A percentile compares a stretch with the other conserved stretches of the same genome.
Conservation (phyloP, 2,329 filamentous ascomycete genomes). For the Leptographium lundbergii region DNA sequence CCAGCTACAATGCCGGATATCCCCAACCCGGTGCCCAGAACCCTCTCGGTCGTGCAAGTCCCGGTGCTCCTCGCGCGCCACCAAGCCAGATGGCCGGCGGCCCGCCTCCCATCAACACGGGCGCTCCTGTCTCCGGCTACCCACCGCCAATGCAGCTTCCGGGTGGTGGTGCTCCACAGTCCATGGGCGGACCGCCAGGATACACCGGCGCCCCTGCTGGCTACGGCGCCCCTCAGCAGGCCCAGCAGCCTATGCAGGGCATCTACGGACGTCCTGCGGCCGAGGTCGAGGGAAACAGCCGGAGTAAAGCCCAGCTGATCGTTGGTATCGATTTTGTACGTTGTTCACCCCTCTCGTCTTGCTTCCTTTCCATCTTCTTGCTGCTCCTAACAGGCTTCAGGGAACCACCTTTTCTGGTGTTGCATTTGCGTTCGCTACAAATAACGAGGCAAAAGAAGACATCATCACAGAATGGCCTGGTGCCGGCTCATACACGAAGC, state of each 20-base stretch:
- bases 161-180: conserved; percentile 28
- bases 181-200: conserved; percentile 30
- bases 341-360: conserved; percentile 6
- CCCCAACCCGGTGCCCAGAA: conserved; percentile 28
- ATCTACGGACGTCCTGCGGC: conserved; percentile 31
- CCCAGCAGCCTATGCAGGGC: conserved; percentile 18
- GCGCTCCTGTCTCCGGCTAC: conserved; percentile 44
- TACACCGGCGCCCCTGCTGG: conserved; percentile 33
- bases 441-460: conserved; percentile 94
- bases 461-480: conserved; percentile 99
- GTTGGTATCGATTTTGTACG: conserved; percentile 97
- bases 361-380: neutral
- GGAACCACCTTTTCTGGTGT: conserved; percentile 97
- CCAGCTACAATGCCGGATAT: conserved; percentile 50
- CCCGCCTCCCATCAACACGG: conserved; percentile 55
- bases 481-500: conserved; percentile 93
- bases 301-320: conserved; percentile 93
- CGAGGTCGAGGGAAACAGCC: conserved; percentile 78
- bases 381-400: conserved; percentile 28
- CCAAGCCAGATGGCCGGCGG: conserved; percentile 50
- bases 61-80: conserved; percentile 40
- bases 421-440: conserved; percentile 92
- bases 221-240: conserved; percentile 31
- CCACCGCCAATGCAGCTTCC: conserved; percentile 40
- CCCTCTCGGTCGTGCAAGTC: conserved; percentile 40